Evolutionary conservation across 116 monocot species (phyloP), one percentile per base, ranked within the genome.

Genomic region (Papilionanthe hybrid): DNA sequence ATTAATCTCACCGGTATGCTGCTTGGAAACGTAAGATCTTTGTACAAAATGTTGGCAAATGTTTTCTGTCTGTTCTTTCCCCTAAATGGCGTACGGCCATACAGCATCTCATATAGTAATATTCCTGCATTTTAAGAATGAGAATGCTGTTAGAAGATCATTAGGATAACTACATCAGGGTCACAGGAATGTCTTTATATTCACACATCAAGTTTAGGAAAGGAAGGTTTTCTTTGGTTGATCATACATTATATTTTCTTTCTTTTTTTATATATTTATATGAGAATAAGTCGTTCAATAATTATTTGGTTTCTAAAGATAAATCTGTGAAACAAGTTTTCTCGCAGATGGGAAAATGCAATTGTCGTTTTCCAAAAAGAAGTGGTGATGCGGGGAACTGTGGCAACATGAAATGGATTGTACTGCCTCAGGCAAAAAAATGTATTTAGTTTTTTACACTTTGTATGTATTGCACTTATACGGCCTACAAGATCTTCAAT

Each of bases 91-190:
- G 97, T 97, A 30, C 94, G 94, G 5, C 94, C 97, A 83, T 97
- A 94, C 68, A 97, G 63, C 97, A 97, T 97, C 86, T 97, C 97
- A 87, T 97, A 97, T 12, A 97, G 82, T 75, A 97, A 83, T 80
- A 97, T 92, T 86, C 97, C 97, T 97, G 87, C 84, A 91, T 80
- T 41, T 79, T 80, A 13, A 81, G 42, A 76, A 78, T 58, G 63
- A 42, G 17, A 81, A 3, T 44, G 28, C 72, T 72, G 10, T 37
- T 65, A 27, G 22, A 65, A 65, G 65, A 53, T 22, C 10, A 23
- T 65, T 53, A 15, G 17, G 53, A 53, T 65, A 65, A 25, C 65
- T 65, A 8, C 27, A 22, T 65, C 65, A 65, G 65, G 23, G 23
- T 10, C 27, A 65, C 7, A 25, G 2, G 27, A 65, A 65, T 25